Base-by-base conservation (phyloP, 768 basidiomycete species). In the Lactarius akahatsu region DNA sequence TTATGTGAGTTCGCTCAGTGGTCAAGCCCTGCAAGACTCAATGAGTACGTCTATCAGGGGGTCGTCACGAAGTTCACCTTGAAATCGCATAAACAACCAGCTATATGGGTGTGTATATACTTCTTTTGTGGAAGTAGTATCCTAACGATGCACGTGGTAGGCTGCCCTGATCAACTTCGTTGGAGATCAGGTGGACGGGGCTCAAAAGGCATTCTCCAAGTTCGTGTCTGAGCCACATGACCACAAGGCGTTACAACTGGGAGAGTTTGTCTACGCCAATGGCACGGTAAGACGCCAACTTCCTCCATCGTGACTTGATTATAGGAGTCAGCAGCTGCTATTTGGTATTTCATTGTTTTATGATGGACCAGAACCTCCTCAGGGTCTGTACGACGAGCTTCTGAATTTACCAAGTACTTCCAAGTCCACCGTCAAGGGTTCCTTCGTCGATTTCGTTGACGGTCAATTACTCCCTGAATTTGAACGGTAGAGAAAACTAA, bases 31-130 rank as follows among this genome's bases (percentile, higher is more conserved):
- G 3, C 32, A 32, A 3, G 4, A 28, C 34, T 32, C 18, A 36
- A 52, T 38, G 34, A 28, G 6, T 8, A 1, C 3, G n/a, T 8
- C 6, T 9, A 40, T 7, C 36, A 69, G 68, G 68, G 68, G 36
- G 60, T 69, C 15, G 68, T 67, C 26, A 69, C 65, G 1, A 66
- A 66, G 40, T 66, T 69, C 52, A 67, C 60, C 3, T 32, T 69
- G 7, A 59, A 59, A 20, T 54, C 52, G 0, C 57, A 69, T 58
- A 50, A 47, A 0, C 68, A 69, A 45, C 36, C 38, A 4, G 65
- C 63, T n/a, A 43, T 68, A 32, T 68, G 67, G 67, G 67, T 61
- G 2, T 13, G 50, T 20, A 40, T 47, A 16, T 50, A 18, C 15
- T 1, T 28, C 2, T 40, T 32, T 3, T 55, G 18, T 16, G 28